Evolutionary conservation across 257 asterid genomes (phyloP).

Genomic region (Craterostigma plantagineum): DNA sequence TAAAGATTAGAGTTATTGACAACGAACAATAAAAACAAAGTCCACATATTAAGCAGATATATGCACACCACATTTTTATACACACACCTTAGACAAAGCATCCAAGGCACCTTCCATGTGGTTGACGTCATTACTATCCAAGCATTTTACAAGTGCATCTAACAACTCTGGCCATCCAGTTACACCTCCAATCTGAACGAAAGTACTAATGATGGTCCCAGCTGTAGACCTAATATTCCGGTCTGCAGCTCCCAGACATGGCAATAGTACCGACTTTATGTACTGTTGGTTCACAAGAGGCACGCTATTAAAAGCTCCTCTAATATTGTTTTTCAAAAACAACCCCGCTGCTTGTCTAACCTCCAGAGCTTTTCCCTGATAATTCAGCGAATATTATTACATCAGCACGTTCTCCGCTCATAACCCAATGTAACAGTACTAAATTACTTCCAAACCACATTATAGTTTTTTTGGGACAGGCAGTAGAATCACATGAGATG

Average conservation of each 20-base stretch:
- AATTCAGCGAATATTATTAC: slow-evolving; percentile 1
- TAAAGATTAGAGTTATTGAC: too few relatives aligned
- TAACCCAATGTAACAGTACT: too few relatives aligned
- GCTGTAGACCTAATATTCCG: slow-evolving; percentile 84
- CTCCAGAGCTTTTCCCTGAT: slow-evolving; percentile 84
- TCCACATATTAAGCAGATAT: too few relatives aligned
- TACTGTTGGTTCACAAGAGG: slow-evolving; percentile 59
- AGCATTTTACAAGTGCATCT: slow-evolving; percentile 60
- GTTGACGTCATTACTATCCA: slow-evolving; percentile 78
- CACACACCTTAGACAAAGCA: slow-evolving; percentile 83
- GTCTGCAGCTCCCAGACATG: slow-evolving; percentile 79
- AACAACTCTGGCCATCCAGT: slow-evolving; percentile 90
- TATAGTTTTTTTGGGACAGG: too few relatives aligned
- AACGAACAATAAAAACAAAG: too few relatives aligned
- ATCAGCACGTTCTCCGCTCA: too few relatives aligned
- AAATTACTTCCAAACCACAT: too few relatives aligned
- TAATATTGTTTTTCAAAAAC: slow-evolving; percentile 75
- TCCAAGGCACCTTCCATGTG: slow-evolving; percentile 99
- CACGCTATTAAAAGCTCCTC: slow-evolving; percentile 36
- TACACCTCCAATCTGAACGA: slow-evolving; percentile 79
- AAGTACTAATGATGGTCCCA: slow-evolving; percentile 78
- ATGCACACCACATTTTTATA: not conserved
- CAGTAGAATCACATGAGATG: too few relatives aligned
- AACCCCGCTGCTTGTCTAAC: slow-evolving; percentile 96
- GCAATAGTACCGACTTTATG: slow-evolving; percentile 64